Percentiles rank a stretch among this genome's conserved stretches.
Evolutionary conservation across 768 basidiomycete species (phyloP).

Genomic region (Termitomyces sp.): DNA sequence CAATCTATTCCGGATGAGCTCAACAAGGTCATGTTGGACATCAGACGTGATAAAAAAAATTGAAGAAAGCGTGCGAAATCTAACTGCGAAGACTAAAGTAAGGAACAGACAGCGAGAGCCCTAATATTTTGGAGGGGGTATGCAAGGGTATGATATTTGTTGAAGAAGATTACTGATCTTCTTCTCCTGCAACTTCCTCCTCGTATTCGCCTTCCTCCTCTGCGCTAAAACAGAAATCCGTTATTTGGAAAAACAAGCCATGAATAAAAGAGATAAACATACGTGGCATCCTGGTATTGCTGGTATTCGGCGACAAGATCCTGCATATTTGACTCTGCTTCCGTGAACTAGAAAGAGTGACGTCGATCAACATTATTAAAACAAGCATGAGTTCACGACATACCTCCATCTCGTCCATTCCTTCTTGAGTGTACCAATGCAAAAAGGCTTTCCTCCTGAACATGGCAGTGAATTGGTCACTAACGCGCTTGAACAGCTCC

Average conservation of each 20-base stretch:
- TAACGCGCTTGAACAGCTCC: slow-evolving; percentile 98
- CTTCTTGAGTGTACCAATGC: slow-evolving; percentile 99
- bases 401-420: slow-evolving; percentile 98
- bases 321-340: slow-evolving; percentile 99
- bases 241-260: background rate
- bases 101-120: slow-evolving; percentile 12
- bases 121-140: slow-evolving; percentile 14
- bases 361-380: background rate
- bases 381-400: slow-evolving; percentile 10
- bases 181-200: slow-evolving; percentile 62
- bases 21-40: slow-evolving; percentile 8
- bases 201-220: slow-evolving; percentile 90
- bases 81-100: slow-evolving; percentile 22
- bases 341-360: slow-evolving; percentile 64
- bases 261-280: slow-evolving; percentile 25
- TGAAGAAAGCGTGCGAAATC: slow-evolving; percentile 32
- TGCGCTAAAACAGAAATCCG: slow-evolving; percentile 39
- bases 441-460: slow-evolving; percentile 98
- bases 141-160: slow-evolving; percentile 17
- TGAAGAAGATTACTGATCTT: slow-evolving; percentile 33
- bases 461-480: slow-evolving; percentile 98
- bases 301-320: slow-evolving; percentile 98
- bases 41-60: slow-evolving; percentile 22
- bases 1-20: background rate
- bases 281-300: slow-evolving; percentile 94